These are phyloP conservation scores for Mycena citricolor DNA, from an alignment of 1,284 basidiomycete genomes.

Conservation along the genomic window DNA sequence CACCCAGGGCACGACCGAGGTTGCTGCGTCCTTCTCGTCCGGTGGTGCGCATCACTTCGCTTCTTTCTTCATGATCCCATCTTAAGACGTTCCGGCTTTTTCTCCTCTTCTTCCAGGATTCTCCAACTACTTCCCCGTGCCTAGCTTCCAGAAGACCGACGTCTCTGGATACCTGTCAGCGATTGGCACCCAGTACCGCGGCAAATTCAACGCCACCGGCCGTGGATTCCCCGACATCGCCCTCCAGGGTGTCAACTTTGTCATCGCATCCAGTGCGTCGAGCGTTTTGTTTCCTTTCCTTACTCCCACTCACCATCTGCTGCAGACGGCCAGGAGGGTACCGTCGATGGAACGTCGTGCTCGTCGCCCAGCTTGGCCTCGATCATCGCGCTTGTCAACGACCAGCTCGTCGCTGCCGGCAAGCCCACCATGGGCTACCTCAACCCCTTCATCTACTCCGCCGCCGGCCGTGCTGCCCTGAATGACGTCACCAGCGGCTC, in stretches of 20 bases:
- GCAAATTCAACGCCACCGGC: slow-evolving; percentile 7
- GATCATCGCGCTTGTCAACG: slow-evolving; percentile 12
- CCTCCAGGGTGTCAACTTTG: slow-evolving; percentile 5
- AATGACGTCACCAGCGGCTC: slow-evolving; percentile 10
- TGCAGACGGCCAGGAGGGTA: not conserved
- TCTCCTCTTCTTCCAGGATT: no score
- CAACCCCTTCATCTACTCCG: slow-evolving; percentile 8
- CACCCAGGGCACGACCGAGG: slow-evolving; percentile 13
- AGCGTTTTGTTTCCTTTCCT: no score
- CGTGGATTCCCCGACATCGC: slow-evolving; percentile 14
- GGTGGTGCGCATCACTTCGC: slow-evolving; percentile 11
- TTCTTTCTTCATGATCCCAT: not conserved
- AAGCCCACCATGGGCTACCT: slow-evolving; percentile 10
- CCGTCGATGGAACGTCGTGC: slow-evolving; percentile 7
- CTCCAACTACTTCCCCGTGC: slow-evolving; percentile 39
- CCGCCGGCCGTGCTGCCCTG: slow-evolving; percentile 4
- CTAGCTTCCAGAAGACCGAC: slow-evolving; percentile 35
- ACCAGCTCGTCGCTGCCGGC: slow-evolving; percentile 5
- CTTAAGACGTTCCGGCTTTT: not conserved
- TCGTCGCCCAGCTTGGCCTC: slow-evolving; percentile 6
- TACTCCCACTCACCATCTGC: no score
- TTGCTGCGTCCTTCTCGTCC: slow-evolving; percentile 29
- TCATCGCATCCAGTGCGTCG: not conserved
- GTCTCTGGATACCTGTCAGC: not conserved
- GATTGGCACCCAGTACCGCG: not conserved